Evolutionary conservation across 169 alveolate species (phyloP), one percentile per base, ranked within the genome.

Genomic region (Eimeria sp.): DNA sequence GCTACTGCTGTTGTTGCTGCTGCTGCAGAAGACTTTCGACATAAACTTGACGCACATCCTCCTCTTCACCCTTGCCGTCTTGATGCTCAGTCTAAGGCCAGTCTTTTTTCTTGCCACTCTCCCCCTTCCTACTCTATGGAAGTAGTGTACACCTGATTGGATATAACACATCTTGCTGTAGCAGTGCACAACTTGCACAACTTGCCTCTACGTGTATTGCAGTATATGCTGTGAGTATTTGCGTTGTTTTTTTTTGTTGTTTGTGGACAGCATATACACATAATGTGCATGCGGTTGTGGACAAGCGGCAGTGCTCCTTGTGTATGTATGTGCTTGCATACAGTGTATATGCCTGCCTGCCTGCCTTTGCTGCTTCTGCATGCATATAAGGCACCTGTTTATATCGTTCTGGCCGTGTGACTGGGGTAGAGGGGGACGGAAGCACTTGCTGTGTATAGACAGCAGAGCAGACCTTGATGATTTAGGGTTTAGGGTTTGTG

Each of bases 31-130:
- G 76, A 92, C 96, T 27, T 97, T 97, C 92, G 98, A 97, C 51
- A 88, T 95, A 18, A 97, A 97, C 63, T 65, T 97, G 65, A 97
- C 98, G 34, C 98, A 97, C 72, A 97, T 97, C 30, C 89, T 97
- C 30, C 98, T 97, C 65, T 97, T 97, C 76, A 82, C 98, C 30
- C 78, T 97, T 61, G 78, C 95, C 93, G 96, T 97, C 89, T 89
- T 96, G 72, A 73, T 97, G 89, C 96, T 97, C 73, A 97, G 98
- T 61, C 90, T 97, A 51, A 57, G 96, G 96, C 82, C 73, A 27
- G 89, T 75, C 5, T 2, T n/a, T 51, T 27, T 61, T 22, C 18
- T 11, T 25, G 6, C 49, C 57, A 1, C 10, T 4, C 78, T 18
- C 47, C 22, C 49, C 49, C 49, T 47, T 13, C 47, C 5, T 18